Base-by-base conservation (phyloP, 1,284 basidiomycete genomes). In the Trichosporon coremiiforme region DNA sequence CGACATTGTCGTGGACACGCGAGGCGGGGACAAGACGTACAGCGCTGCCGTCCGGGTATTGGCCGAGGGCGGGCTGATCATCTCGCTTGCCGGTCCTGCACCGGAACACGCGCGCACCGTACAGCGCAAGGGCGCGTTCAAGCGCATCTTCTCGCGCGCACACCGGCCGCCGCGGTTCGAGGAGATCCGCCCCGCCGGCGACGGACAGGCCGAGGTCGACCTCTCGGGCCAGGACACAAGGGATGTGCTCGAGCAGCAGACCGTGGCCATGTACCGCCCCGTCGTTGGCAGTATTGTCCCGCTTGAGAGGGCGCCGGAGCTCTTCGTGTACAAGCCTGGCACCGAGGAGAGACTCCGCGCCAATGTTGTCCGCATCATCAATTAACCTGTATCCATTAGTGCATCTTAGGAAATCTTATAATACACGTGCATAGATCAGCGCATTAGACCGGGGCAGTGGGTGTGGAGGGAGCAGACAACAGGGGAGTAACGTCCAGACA, bases 1-100 rank as follows among this genome's bases (percentile, higher is more conserved):
- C 78, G 91, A 94, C 79, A 89, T 89, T 33, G 87, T 95, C 2
- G 81, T 95, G 67, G 93, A 95, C 80, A 91, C 90, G 1, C 84
- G 91, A 22, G 93, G 93, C 9, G 92, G 93, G 15, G 86, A 87
- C 72, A 87, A 86, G 31, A 85, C 94, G 31, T 91, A 91, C 87
- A 89, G 91, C 73, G 89, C 89, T 1, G 87, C 89, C 1, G 87
- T 88, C 75, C 81, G 85, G 71, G 85, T 93, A 29, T 83, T 95
- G 69, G 83, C 82, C 63, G 75, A 76, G 70, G 82, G 77, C 74
- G 83, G 81, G 41, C 77, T 80, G n/a, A 8, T 72, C n/a, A 62
- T 72, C 47, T 64, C 65, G 0, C 70, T 73, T 4, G 53, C 17
- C 7, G 29, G 38, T 4, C 60, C 67, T n/a, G 12, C 22, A 1